A percentile compares a stretch with the other conserved stretches of the same genome.
These are phyloP conservation scores for Phytophthora cryptogea DNA, from an alignment of 352 stramenopile species.

Conservation along the genomic window DNA sequence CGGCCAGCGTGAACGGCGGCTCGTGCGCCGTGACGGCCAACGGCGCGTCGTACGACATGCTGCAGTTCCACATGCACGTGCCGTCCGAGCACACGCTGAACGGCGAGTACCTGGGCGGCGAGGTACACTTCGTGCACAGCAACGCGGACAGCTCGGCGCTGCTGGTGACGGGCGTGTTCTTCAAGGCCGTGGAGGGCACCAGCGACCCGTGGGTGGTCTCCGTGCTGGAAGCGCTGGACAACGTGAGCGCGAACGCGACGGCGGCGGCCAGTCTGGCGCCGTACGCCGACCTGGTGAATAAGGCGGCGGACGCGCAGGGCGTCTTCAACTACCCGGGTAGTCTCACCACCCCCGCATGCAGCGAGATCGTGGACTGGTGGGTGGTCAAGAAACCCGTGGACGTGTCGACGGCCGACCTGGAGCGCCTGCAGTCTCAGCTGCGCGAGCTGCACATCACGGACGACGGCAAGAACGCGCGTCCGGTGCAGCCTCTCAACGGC, in stretches of 20 bases:
- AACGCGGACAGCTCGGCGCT: slow-evolving; percentile 24
- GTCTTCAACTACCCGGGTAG: slow-evolving; percentile 59
- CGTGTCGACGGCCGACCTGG: slow-evolving; percentile 33
- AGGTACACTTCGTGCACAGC: slow-evolving; percentile 48
- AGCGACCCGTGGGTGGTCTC: slow-evolving; percentile 28
- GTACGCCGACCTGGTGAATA: slow-evolving; percentile 17
- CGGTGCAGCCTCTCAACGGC: slow-evolving; percentile 36
- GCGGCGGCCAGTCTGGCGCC: neutral
- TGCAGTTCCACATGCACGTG: slow-evolving; percentile 42
- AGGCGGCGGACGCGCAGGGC: neutral
- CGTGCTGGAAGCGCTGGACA: slow-evolving; percentile 25
- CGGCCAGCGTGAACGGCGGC: slow-evolving; percentile 13
- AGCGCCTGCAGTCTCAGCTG: slow-evolving; percentile 24
- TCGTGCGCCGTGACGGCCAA: slow-evolving; percentile 8
- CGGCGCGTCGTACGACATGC: slow-evolving; percentile 16
- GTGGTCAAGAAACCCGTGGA: slow-evolving; percentile 45
- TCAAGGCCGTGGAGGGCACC: slow-evolving; percentile 5
- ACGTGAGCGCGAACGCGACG: slow-evolving; percentile 10
- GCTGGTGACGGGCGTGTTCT: slow-evolving; percentile 37
- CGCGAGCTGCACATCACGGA: slow-evolving; percentile 28
- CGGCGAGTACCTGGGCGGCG: slow-evolving; percentile 31
- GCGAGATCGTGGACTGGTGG: slow-evolving; percentile 60
- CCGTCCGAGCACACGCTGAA: slow-evolving; percentile 43
- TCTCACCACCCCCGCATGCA: slow-evolving; percentile 49
- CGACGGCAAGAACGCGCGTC: slow-evolving; percentile 35